Evolutionary conservation across 352 stramenopile genomes (phyloP).

Genomic region (Phytophthora syringae): DNA sequence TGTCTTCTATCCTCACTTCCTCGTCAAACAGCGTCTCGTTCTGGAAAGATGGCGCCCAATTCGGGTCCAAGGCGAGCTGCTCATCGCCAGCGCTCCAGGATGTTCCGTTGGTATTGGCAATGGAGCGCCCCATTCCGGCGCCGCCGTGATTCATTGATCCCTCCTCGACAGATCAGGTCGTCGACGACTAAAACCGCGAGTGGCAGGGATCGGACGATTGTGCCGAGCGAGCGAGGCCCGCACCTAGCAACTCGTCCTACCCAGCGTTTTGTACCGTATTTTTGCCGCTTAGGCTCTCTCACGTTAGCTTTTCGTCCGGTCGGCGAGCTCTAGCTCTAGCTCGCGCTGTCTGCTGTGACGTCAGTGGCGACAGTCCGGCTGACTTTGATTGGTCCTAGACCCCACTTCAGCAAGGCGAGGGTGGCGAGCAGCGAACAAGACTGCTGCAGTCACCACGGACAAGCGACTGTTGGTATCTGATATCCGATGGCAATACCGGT

Average conservation of each 20-base stretch:
- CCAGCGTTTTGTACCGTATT: constrained; percentile 24
- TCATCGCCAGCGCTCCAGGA: background rate
- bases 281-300: constrained; percentile 29
- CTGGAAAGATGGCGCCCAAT: constrained; percentile 15
- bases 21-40: constrained; percentile 32
- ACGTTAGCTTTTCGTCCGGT: constrained; percentile 27
- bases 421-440: constrained; percentile 3
- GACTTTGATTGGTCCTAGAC: constrained; percentile 33
- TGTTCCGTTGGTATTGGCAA: constrained; percentile 7
- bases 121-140: background rate
- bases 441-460: background rate
- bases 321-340: constrained; percentile 14
- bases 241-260: constrained; percentile 20
- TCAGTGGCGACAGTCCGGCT: constrained; percentile 31
- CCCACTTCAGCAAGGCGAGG: constrained; percentile 3
- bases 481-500: constrained; percentile 21
- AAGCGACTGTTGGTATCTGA: constrained; percentile 19
- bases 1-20: constrained; percentile 30
- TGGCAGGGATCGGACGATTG: constrained; percentile 16
- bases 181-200: constrained; percentile 30
- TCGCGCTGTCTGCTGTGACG: constrained; percentile 20
- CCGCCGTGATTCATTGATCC: constrained; percentile 12
- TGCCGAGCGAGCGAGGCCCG: background rate
- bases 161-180: constrained; percentile 14
- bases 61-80: background rate